These are phyloP conservation scores for Boeremia exigua DNA, from an alignment of 2,329 filamentous ascomycete genomes.

Conservation along the genomic window DNA sequence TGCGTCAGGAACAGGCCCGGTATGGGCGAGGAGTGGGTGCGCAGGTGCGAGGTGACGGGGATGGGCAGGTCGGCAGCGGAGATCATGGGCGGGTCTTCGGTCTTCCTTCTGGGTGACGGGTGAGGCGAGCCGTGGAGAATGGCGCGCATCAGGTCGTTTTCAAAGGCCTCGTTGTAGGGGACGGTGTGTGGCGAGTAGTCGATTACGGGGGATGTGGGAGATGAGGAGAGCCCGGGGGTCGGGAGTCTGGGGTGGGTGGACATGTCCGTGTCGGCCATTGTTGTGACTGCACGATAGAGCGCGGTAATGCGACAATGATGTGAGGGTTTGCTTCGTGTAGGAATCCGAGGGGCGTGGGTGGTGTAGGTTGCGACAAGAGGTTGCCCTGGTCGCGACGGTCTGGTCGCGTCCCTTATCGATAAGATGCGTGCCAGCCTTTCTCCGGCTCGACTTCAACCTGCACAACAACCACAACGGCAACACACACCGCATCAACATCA, in stretches of 20 bases:
- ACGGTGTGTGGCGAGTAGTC: slow-evolving; percentile 53
- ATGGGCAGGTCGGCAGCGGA: slow-evolving; percentile 49
- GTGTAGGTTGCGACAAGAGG: background rate
- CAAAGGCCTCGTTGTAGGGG: slow-evolving; percentile 53
- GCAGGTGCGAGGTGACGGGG: slow-evolving; percentile 50
- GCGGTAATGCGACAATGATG: background rate
- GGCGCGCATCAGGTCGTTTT: slow-evolving; percentile 51
- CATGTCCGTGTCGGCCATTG: slow-evolving; percentile 32
- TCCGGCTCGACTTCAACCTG: background rate
- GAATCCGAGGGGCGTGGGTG: background rate
- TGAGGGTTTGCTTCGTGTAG: background rate
- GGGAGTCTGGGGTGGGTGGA: slow-evolving; percentile 38
- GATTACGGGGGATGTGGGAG: slow-evolving; percentile 39
- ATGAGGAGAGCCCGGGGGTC: slow-evolving; percentile 39
- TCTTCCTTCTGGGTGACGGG: slow-evolving; percentile 31
- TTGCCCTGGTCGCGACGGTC: slow-evolving; percentile 1
- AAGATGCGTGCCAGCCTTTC: background rate
- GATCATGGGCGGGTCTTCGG: slow-evolving; percentile 33
- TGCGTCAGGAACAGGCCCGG: slow-evolving; percentile 55
- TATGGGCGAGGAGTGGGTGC: slow-evolving; percentile 51
- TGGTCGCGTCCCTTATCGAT: slow-evolving; percentile 7
- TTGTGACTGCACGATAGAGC: background rate
- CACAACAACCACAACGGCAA: background rate
- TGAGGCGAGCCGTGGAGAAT: slow-evolving; percentile 45
- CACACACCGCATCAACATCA: slow-evolving; percentile 17